Percentiles rank a stretch among this genome's conserved stretches.
Conservation (phyloP, 2,329 filamentous ascomycete species). For the Ceratocystis papillata region DNA sequence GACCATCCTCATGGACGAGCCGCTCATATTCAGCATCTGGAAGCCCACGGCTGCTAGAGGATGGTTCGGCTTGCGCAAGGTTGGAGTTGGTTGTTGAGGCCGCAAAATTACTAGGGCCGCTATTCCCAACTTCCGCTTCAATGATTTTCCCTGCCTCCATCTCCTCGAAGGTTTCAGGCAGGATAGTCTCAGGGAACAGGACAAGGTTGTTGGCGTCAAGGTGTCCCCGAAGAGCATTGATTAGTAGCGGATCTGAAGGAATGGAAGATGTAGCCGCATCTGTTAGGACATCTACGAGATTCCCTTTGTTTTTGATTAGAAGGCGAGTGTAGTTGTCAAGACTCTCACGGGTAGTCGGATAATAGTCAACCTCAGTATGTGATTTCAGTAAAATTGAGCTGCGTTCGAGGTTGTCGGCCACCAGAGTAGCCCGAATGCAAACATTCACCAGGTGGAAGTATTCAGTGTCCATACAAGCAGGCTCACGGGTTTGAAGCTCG, state of each 20-base stretch:
- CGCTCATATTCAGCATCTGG: background rate
- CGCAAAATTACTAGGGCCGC: background rate
- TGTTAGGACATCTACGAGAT: background rate
- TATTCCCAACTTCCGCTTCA: background rate
- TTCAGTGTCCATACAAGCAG: background rate
- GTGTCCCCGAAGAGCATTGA: background rate
- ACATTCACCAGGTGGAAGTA: background rate
- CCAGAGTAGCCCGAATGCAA: background rate
- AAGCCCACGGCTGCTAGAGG: background rate
- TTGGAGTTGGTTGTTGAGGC: background rate
- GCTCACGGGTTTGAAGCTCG: background rate
- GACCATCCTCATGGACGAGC: background rate
- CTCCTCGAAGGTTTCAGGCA: background rate
- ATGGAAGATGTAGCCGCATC: background rate
- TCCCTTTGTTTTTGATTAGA: background rate
- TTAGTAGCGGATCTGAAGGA: background rate
- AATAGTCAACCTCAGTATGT: background rate
- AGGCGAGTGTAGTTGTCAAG: slow-evolving; percentile 5
- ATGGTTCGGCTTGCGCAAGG: background rate
- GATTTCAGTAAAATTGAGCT: background rate
- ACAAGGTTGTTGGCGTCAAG: background rate
- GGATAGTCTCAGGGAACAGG: background rate
- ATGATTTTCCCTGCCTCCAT: background rate
- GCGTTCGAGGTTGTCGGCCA: background rate
- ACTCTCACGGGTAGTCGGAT: background rate